phyloP scores from a whole-genome alignment of 331 rosid genomes.

The Saraca asoca region DNA sequence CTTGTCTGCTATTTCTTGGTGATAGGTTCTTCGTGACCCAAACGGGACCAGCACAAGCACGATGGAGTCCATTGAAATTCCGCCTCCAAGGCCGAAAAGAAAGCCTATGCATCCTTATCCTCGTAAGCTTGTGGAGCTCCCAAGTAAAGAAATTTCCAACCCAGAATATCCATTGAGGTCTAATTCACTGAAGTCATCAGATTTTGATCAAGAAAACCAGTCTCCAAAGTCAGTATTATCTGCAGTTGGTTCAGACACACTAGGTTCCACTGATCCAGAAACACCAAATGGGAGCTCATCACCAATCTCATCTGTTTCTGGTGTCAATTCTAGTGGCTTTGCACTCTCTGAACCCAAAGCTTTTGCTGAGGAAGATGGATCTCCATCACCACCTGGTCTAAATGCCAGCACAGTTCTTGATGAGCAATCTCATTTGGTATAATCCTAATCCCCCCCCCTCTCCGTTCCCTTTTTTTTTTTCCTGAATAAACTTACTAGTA shows the following conservation, averaged over 20 bases:
- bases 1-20: slow-evolving; percentile 21
- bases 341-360: slow-evolving; percentile 42
- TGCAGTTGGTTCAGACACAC: slow-evolving; percentile 47
- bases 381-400: slow-evolving; percentile 35
- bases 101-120: slow-evolving; percentile 92
- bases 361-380: slow-evolving; percentile 41
- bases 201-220: slow-evolving; percentile 58
- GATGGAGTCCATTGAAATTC: slow-evolving; percentile 67
- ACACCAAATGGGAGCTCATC: slow-evolving; percentile 53
- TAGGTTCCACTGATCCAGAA: slow-evolving; percentile 54
- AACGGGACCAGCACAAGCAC: slow-evolving; percentile 39
- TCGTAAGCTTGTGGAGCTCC: slow-evolving; percentile 55
- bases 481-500: neutral
- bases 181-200: slow-evolving; percentile 48
- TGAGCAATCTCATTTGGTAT: slow-evolving; percentile 46
- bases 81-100: slow-evolving; percentile 85
- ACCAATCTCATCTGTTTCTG: slow-evolving; percentile 58
- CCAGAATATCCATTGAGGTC: slow-evolving; percentile 47
- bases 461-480: slow-evolving; percentile 22
- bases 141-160: slow-evolving; percentile 34
- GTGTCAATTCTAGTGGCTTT: slow-evolving; percentile 32
- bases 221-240: slow-evolving; percentile 76
- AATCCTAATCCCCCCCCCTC: too few relatives aligned
- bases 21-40: slow-evolving; percentile 55
- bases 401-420: slow-evolving; percentile 37